A percentile compares a stretch with the other conserved stretches of the same genome.
Conservation (phyloP, 208 protist species). For the Crithidia fasciculata region DNA sequence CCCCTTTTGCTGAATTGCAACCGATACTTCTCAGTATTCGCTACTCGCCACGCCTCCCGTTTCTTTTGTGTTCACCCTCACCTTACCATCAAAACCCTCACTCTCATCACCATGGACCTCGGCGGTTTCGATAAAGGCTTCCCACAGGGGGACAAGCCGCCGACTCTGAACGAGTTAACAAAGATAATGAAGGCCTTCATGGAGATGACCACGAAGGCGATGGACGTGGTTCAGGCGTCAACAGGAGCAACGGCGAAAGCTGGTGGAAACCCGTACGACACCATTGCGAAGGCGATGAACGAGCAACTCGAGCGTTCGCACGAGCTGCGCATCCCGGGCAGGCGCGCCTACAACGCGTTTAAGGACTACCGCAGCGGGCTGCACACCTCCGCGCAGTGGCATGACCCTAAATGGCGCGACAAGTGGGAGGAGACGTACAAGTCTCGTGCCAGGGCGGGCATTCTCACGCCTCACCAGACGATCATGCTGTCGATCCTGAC, state of each 20-base stretch:
- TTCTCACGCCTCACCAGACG: neutral
- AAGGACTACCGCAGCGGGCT: neutral
- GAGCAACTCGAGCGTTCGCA: neutral
- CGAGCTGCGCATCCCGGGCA: neutral
- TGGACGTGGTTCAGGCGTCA: neutral
- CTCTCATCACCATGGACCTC: no score
- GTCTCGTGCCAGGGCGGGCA: neutral
- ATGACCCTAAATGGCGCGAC: neutral
- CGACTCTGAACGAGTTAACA: no score
- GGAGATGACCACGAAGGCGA: neutral
- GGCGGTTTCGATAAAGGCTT: no score
- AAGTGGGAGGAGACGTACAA: slow-evolving; percentile 3
- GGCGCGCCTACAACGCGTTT: neutral
- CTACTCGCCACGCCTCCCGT: no score
- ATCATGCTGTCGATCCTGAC: no score
- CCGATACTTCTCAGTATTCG: no score
- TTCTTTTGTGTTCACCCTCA: no score
- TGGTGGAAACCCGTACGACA: neutral
- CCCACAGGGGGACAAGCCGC: no score
- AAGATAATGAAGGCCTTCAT: no score
- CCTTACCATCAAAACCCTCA: no score
- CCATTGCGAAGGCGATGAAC: neutral
- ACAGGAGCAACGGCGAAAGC: no score
- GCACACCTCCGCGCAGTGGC: neutral
- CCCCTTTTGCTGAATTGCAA: no score